phyloP scores from a whole-genome alignment of 2,329 filamentous ascomycete genomes.

The Ramichloridium luteum region DNA sequence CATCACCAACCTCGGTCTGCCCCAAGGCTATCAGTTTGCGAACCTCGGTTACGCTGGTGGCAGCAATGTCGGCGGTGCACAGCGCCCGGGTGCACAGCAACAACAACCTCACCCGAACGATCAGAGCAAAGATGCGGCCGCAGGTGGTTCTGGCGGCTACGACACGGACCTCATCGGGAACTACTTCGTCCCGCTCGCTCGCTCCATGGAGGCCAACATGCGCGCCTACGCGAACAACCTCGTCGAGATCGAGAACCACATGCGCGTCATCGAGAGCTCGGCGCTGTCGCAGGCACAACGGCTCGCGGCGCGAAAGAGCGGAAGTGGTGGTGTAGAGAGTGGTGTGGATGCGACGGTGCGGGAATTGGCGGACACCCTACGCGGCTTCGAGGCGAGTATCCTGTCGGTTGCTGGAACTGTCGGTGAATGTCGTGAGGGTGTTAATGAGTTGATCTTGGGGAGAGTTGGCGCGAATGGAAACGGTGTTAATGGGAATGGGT shows the following conservation, averaged over 20 bases:
- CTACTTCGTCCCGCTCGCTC: constrained; percentile 34
- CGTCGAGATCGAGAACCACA: constrained; percentile 36
- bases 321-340: constrained; percentile 4
- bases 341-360: constrained; percentile 27
- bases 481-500: constrained; percentile 1
- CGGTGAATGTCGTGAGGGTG: constrained; percentile 35
- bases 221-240: constrained; percentile 32
- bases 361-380: constrained; percentile 35
- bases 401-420: constrained; percentile 36
- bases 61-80: constrained; percentile 11
- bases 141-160: constrained; percentile 20
- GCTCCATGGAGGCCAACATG: constrained; percentile 28
- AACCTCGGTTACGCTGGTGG: constrained; percentile 15
- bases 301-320: constrained; percentile 21
- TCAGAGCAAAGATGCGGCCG: constrained; percentile 7
- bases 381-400: constrained; percentile 39
- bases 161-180: constrained; percentile 34
- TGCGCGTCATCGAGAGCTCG: constrained; percentile 36
- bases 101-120: constrained; percentile 6
- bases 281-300: constrained; percentile 33
- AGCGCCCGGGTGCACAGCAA: constrained; percentile 9
- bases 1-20: constrained; percentile 62
- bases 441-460: constrained; percentile 31
- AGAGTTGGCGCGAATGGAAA: constrained; percentile 11
- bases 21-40: constrained; percentile 47